Conservation (phyloP, 768 basidiomycete species). For the Symmetrospora coprosmae region DNA sequence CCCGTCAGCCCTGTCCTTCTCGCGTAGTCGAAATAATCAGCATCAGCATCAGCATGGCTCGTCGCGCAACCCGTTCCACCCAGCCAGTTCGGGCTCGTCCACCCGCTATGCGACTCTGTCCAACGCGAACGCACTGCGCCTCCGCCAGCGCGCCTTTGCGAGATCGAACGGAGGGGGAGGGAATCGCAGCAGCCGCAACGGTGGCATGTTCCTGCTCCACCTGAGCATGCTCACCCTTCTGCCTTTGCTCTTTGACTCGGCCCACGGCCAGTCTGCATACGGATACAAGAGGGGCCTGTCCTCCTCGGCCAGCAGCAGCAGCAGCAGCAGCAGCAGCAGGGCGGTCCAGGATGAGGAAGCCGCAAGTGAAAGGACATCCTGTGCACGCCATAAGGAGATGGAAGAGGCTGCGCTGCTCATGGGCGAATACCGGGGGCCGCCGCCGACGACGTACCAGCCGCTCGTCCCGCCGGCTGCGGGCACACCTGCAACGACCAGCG, state of each 20-base stretch:
- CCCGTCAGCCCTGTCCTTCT: too few relatives aligned
- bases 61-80: too few relatives aligned
- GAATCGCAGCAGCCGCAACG: too few relatives aligned
- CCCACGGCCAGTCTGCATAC: conserved; percentile 2
- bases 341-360: too few relatives aligned
- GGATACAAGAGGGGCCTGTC: background rate
- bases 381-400: background rate
- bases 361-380: too few relatives aligned
- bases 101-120: conserved; percentile 5
- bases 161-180: too few relatives aligned
- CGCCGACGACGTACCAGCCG: background rate
- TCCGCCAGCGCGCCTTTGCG: background rate
- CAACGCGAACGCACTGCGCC: background rate
- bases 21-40: too few relatives aligned
- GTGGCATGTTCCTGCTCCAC: conserved; percentile 4
- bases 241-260: background rate
- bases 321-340: too few relatives aligned
- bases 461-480: background rate
- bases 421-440: background rate
- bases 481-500: too few relatives aligned
- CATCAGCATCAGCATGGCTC: too few relatives aligned
- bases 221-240: conserved; percentile 16
- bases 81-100: too few relatives aligned
- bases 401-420: background rate
- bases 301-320: background rate